A percentile compares a stretch with the other conserved stretches of the same genome.
phyloP scores from a whole-genome alignment of 768 basidiomycete species.

The Kwoniella pini region DNA sequence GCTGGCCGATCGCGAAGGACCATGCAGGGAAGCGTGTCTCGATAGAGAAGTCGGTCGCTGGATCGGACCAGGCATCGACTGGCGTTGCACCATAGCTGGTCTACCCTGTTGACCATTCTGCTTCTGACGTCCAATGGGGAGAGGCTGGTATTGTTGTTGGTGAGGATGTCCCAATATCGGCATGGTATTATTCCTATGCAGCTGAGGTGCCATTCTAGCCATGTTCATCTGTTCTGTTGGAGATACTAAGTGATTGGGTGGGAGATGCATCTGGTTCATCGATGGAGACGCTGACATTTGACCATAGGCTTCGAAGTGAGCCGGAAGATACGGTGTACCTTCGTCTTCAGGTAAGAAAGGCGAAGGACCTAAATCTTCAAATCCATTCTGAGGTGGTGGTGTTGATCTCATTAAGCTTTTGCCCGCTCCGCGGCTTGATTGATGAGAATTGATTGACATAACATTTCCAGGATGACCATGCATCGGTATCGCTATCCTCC shows the following conservation, averaged over 20 bases:
- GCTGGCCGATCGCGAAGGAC: slow-evolving; percentile 24
- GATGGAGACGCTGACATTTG: slow-evolving; percentile 10
- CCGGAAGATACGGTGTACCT: slow-evolving; percentile 11
- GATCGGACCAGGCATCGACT: slow-evolving; percentile 25
- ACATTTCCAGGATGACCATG: slow-evolving; percentile 22
- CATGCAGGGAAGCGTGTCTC: slow-evolving; percentile 29
- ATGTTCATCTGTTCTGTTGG: slow-evolving; percentile 32
- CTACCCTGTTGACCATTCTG: slow-evolving; percentile 13
- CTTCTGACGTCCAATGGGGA: slow-evolving; percentile 6
- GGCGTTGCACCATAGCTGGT: slow-evolving; percentile 24
- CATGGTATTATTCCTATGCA: slow-evolving; percentile 16
- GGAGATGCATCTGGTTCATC: slow-evolving; percentile 9
- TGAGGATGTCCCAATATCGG: slow-evolving; percentile 13
- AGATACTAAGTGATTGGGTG: slow-evolving; percentile 17
- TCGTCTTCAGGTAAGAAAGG: slow-evolving; percentile 30
- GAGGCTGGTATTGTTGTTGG: slow-evolving; percentile 15
- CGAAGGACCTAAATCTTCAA: slow-evolving; percentile 23
- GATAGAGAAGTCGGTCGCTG: slow-evolving; percentile 20
- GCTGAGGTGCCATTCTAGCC: slow-evolving; percentile 18
- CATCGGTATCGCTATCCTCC: slow-evolving; percentile 30
- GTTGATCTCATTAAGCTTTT: slow-evolving; percentile 19
- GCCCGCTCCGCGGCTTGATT: neutral
- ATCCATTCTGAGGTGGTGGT: slow-evolving; percentile 7
- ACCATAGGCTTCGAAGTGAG: slow-evolving; percentile 26
- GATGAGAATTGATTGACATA: slow-evolving; percentile 19